These are phyloP conservation scores for Rhizopogon vesiculosus DNA, from an alignment of 768 basidiomycete genomes.

Conservation along the genomic window DNA sequence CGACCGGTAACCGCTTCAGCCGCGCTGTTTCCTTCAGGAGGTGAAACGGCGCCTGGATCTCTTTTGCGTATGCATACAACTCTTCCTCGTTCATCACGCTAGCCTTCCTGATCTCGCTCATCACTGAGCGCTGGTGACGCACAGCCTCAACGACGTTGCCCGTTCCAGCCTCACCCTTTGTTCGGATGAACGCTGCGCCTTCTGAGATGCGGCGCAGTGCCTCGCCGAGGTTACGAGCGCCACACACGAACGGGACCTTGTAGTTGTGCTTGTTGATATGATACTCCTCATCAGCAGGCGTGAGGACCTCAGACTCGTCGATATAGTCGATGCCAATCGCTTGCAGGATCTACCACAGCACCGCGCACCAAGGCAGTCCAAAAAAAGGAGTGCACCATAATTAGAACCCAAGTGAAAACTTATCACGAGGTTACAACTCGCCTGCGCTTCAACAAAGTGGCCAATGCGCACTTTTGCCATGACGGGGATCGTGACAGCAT, in stretches of 20 bases:
- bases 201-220: conserved; percentile 95
- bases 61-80: conserved; percentile 89
- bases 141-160: conserved; percentile 94
- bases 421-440: conserved; percentile 21
- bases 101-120: conserved; percentile 79
- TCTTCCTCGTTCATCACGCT: conserved; percentile 93
- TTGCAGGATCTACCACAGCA: conserved; percentile 71
- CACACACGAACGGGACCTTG: conserved; percentile 96
- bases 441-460: conserved; percentile 96
- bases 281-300: conserved; percentile 92
- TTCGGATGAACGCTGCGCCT: conserved; percentile 97
- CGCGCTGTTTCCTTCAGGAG: conserved; percentile 95
- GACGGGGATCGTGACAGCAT: conserved; percentile 93
- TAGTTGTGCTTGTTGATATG: conserved; percentile 96
- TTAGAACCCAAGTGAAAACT: not conserved
- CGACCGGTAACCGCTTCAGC: conserved; percentile 88
- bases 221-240: conserved; percentile 92
- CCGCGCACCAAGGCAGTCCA: too few relatives aligned
- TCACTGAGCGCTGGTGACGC: conserved; percentile 82
- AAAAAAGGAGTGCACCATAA: not conserved
- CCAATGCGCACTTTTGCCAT: conserved; percentile 97
- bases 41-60: conserved; percentile 91
- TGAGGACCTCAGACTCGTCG: conserved; percentile 92
- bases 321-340: conserved; percentile 95
- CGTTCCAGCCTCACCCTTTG: conserved; percentile 90